Conservation (phyloP, 345 rosid genomes). For the Linum lewisii region DNA sequence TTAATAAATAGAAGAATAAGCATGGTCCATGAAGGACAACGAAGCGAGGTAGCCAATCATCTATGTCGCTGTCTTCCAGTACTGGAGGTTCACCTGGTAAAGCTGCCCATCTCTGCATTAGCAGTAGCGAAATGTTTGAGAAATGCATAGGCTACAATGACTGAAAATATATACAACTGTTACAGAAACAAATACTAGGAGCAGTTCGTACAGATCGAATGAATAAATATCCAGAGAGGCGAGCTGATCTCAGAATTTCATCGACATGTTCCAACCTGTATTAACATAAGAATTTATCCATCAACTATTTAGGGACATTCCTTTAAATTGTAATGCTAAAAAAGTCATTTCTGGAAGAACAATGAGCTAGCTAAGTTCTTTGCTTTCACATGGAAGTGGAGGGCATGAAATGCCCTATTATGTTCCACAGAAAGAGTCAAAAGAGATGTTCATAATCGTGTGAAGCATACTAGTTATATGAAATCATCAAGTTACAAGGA, state of each 20-base stretch:
- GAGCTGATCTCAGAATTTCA: constrained; percentile 85
- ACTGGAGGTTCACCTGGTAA: constrained; percentile 94
- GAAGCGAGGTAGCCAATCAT: constrained; percentile 97
- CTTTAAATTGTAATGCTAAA: neutral
- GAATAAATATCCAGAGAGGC: constrained; percentile 71
- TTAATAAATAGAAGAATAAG: constrained; percentile 64
- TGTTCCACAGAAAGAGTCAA: too few relatives aligned
- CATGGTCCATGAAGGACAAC: constrained; percentile 87
- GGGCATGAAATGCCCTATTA: too few relatives aligned
- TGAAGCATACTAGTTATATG: too few relatives aligned
- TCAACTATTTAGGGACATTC: neutral
- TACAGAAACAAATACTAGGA: constrained; percentile 10
- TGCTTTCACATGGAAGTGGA: too few relatives aligned
- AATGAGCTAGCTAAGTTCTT: neutral
- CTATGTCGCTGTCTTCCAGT: constrained; percentile 80
- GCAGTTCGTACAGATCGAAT: constrained; percentile 55
- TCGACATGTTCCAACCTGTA: constrained; percentile 84
- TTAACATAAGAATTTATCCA: neutral
- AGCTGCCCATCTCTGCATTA: constrained; percentile 83
- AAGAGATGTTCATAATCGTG: too few relatives aligned
- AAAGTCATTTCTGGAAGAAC: neutral
- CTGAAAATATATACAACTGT: constrained; percentile 7
- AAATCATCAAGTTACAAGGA: neutral
- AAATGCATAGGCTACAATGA: neutral
- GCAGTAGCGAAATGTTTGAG: neutral